These are phyloP conservation scores for Fusarium robinianum DNA, from an alignment of 2,329 filamentous ascomycete genomes.

Conservation along the genomic window DNA sequence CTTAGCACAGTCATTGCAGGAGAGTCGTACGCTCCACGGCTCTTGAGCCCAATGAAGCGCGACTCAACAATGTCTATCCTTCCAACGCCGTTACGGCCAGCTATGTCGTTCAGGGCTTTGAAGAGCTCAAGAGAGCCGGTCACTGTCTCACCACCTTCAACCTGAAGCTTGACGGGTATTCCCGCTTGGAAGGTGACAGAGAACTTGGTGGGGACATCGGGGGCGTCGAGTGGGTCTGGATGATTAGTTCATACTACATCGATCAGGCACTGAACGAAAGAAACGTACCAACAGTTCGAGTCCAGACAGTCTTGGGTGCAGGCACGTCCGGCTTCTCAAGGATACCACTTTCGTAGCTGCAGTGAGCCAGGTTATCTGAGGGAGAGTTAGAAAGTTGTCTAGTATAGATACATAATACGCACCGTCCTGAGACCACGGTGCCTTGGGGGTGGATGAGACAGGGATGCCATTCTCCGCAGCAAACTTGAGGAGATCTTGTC, in stretches of 20 bases:
- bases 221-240: slow-evolving; percentile 66
- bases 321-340: slow-evolving; percentile 63
- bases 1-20: slow-evolving; percentile 31
- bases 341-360: slow-evolving; percentile 77
- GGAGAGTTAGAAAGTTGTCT: not conserved
- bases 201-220: slow-evolving; percentile 67
- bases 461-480: slow-evolving; percentile 69
- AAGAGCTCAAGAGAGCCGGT: slow-evolving; percentile 70
- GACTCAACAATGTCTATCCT: slow-evolving; percentile 63
- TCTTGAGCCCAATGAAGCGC: slow-evolving; percentile 43
- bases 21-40: slow-evolving; percentile 56
- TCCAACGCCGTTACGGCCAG: slow-evolving; percentile 66
- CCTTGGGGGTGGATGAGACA: slow-evolving; percentile 73
- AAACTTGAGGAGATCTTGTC: slow-evolving; percentile 74
- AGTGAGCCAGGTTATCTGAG: slow-evolving; percentile 72
- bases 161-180: slow-evolving; percentile 66
- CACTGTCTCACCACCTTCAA: slow-evolving; percentile 57
- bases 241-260: too few relatives aligned
- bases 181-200: slow-evolving; percentile 70
- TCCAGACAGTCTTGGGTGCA: slow-evolving; percentile 74
- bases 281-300: slow-evolving; percentile 50
- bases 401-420: slow-evolving; percentile 26
- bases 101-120: slow-evolving; percentile 66
- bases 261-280: too few relatives aligned
- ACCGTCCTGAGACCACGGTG: slow-evolving; percentile 65